A percentile compares a stretch with the other conserved stretches of the same genome.
phyloP scores from a whole-genome alignment of 495 filamentous ascomycete species.

The Hyaloscypha variabilis region DNA sequence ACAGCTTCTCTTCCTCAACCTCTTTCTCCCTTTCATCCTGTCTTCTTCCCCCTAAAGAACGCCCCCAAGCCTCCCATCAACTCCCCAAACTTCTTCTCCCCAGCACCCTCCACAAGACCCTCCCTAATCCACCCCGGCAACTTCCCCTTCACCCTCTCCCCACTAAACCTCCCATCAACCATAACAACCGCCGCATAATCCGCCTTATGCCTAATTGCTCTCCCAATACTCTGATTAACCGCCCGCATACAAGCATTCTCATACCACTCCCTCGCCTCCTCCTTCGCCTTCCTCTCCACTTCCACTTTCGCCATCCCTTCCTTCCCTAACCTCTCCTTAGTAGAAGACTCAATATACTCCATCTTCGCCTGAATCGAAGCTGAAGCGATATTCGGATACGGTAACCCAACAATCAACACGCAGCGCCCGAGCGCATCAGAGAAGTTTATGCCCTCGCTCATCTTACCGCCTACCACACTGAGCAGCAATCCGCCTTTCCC shows the following conservation, averaged over 20 bases:
- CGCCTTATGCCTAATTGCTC: slow-evolving; percentile 83
- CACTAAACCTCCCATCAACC: slow-evolving; percentile 76
- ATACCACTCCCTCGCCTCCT: slow-evolving; percentile 79
- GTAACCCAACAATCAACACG: slow-evolving; percentile 86
- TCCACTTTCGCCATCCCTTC: slow-evolving; percentile 20
- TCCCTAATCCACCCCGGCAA: slow-evolving; percentile 86
- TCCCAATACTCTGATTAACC: slow-evolving; percentile 94
- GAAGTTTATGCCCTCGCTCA: slow-evolving; percentile 98
- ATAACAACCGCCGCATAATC: slow-evolving; percentile 93
- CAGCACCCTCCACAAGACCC: slow-evolving; percentile 52
- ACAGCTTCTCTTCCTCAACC: not conserved
- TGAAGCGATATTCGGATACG: slow-evolving; percentile 88
- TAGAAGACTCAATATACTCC: slow-evolving; percentile 79
- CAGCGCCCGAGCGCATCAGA: slow-evolving; percentile 87
- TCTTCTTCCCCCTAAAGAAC: slow-evolving; percentile 57
- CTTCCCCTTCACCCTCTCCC: slow-evolving; percentile 70
- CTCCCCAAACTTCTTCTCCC: slow-evolving; percentile 49
- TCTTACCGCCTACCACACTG: slow-evolving; percentile 92
- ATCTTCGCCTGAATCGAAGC: slow-evolving; percentile 92
- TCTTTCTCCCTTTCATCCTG: not conserved
- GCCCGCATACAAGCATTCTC: slow-evolving; percentile 96
- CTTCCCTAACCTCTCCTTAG: slow-evolving; percentile 41
- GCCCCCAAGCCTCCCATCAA: slow-evolving; percentile 55
- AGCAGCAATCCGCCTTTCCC: slow-evolving; percentile 78
- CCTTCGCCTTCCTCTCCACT: slow-evolving; percentile 51